Conservation (phyloP, 140 eudicot genomes). For the Bidens hawaiensis region DNA sequence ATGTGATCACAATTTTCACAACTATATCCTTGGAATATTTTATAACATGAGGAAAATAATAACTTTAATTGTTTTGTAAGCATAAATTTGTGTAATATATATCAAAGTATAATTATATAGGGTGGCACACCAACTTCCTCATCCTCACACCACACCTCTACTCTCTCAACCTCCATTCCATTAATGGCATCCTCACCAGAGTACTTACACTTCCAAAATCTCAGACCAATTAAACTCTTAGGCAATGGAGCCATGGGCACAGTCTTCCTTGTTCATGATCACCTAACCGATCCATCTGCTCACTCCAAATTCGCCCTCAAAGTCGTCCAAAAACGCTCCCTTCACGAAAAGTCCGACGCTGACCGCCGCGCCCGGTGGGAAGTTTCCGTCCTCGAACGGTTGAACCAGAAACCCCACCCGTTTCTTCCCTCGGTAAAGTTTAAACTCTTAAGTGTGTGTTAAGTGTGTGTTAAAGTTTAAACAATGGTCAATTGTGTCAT, state of each 20-base stretch:
- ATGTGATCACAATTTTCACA: too few species aligned
- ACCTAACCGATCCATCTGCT: conserved; percentile 35
- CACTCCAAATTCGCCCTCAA: conserved; percentile 66
- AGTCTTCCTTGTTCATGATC: conserved; percentile 66
- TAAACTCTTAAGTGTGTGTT: too few species aligned
- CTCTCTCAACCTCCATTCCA: not conserved
- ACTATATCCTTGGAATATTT: too few species aligned
- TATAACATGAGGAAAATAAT: too few species aligned
- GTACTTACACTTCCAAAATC: conserved; percentile 39
- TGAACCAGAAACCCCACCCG: conserved; percentile 39
- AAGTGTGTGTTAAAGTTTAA: too few species aligned
- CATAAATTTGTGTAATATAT: conserved; percentile 23
- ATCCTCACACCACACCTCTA: not conserved
- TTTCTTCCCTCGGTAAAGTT: conserved; percentile 73
- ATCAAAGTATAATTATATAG: not conserved
- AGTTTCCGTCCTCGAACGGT: conserved; percentile 45
- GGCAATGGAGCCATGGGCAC: conserved; percentile 96
- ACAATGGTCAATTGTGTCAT: too few species aligned
- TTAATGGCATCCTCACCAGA: conserved; percentile 51
- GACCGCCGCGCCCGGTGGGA: conserved; percentile 95
- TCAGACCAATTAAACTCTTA: conserved; percentile 50
- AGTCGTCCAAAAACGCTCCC: conserved; percentile 55
- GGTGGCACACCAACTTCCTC: conserved; percentile 19
- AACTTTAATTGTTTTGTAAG: too few species aligned
- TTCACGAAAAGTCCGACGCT: conserved; percentile 17